A percentile compares a stretch with the other conserved stretches of the same genome.
Evolutionary conservation across 306 rosid genomes (phyloP).

Genomic region (Cucurbita maxima): DNA sequence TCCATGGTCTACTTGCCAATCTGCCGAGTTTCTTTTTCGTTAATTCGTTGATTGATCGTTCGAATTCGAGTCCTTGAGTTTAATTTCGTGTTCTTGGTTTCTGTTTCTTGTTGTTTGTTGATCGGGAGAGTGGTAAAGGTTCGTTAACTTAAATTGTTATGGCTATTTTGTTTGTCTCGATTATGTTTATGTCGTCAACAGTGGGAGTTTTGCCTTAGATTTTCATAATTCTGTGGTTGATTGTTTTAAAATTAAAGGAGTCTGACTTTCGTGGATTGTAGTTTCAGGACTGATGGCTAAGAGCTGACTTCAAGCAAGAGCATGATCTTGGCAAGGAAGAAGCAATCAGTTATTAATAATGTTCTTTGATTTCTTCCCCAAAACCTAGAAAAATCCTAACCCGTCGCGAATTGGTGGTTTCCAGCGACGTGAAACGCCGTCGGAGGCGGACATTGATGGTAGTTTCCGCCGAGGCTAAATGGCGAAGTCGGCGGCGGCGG

Average conservation of each 20-base stretch:
- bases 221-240: too few relatives aligned
- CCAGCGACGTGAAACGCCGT: not conserved
- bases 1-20: not conserved
- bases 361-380: too few relatives aligned
- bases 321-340: conserved; percentile 63
- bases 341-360: too few relatives aligned
- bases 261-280: conserved; percentile 17
- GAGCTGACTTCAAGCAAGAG: conserved; percentile 87
- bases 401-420: not conserved
- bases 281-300: conserved; percentile 64
- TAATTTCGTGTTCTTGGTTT: not conserved
- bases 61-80: not conserved
- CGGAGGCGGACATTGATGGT: not conserved
- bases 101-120: not conserved
- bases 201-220: not conserved
- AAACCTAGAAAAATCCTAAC: not conserved
- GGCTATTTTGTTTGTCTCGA: not conserved
- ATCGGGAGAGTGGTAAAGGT: not conserved
- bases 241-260: not conserved
- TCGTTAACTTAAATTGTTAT: not conserved
- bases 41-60: not conserved
- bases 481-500: not conserved
- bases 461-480: too few relatives aligned
- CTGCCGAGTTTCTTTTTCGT: not conserved
- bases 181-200: not conserved